These are phyloP conservation scores for Tetracladium setigerum DNA, from an alignment of 495 filamentous ascomycete species.

Conservation along the genomic window DNA sequence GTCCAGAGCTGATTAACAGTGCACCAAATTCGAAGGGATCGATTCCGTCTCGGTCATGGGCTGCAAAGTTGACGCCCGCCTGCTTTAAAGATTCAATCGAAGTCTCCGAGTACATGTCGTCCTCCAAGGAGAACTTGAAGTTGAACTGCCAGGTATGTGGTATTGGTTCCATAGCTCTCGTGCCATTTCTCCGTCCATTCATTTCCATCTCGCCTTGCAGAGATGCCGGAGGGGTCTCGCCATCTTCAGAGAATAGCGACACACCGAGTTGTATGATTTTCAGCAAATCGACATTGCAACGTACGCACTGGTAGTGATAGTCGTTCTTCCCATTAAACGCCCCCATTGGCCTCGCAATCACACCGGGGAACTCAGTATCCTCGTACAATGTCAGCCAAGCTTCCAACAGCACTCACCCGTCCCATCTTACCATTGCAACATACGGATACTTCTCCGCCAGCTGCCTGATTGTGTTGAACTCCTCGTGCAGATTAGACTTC, in stretches of 20 bases:
- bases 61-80: constrained; percentile 79
- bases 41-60: constrained; percentile 82
- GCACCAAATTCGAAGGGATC: constrained; percentile 83
- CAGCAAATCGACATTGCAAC: constrained; percentile 93
- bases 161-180: constrained; percentile 52
- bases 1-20: constrained; percentile 80
- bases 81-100: constrained; percentile 83
- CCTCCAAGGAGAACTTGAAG: constrained; percentile 88
- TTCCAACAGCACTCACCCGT: not conserved
- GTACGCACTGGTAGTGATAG: constrained; percentile 96
- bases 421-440: constrained; percentile 81
- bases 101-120: constrained; percentile 93
- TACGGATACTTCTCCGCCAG: constrained; percentile 87
- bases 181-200: constrained; percentile 29
- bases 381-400: constrained; percentile 28
- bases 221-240: constrained; percentile 70
- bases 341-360: constrained; percentile 92
- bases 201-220: constrained; percentile 20
- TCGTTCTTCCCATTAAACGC: constrained; percentile 88
- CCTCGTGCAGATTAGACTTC: constrained; percentile 82
- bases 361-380: constrained; percentile 97
- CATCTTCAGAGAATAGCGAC: constrained; percentile 80
- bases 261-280: constrained; percentile 96
- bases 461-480: constrained; percentile 72
- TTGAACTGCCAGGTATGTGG: constrained; percentile 98